phyloP scores from a whole-genome alignment of 768 basidiomycete genomes.

The Tylopilus subfusipes region DNA sequence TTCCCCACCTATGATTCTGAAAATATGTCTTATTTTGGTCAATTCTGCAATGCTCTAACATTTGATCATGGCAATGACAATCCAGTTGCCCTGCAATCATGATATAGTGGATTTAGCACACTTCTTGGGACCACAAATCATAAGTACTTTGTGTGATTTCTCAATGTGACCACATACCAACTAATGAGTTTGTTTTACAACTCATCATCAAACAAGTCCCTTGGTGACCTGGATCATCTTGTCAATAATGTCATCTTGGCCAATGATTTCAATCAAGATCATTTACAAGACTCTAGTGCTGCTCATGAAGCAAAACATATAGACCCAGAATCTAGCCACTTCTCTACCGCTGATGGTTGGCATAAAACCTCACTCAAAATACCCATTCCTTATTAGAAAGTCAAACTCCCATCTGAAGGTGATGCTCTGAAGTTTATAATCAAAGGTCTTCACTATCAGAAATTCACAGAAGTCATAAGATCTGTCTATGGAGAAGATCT shows the following conservation, averaged over 20 bases:
- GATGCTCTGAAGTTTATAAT: not conserved
- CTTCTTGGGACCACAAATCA: too few species aligned
- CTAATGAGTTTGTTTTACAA: not conserved
- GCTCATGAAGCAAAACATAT: not conserved
- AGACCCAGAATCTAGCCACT: not conserved
- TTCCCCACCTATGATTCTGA: too few species aligned
- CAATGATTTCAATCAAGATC: not conserved
- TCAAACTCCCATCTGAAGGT: not conserved
- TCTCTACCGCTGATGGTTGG: not conserved
- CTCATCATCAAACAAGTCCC: not conserved
- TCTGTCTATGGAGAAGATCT: conserved; percentile 18
- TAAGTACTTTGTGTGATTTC: not conserved
- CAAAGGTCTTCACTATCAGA: conserved; percentile 27
- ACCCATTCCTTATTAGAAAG: not conserved
- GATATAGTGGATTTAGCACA: not conserved
- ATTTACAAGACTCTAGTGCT: not conserved
- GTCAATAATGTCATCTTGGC: not conserved
- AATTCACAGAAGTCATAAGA: conserved; percentile 23
- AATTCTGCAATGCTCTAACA: not conserved
- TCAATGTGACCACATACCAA: not conserved
- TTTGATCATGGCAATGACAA: not conserved
- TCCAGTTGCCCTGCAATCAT: not conserved
- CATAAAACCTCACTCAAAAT: too few species aligned
- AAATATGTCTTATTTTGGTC: too few species aligned
- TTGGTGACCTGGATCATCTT: not conserved